Evolutionary conservation across 2,329 filamentous ascomycete genomes (phyloP), one percentile per base, ranked within the genome.

Genomic region (Colletotrichum sp.): DNA sequence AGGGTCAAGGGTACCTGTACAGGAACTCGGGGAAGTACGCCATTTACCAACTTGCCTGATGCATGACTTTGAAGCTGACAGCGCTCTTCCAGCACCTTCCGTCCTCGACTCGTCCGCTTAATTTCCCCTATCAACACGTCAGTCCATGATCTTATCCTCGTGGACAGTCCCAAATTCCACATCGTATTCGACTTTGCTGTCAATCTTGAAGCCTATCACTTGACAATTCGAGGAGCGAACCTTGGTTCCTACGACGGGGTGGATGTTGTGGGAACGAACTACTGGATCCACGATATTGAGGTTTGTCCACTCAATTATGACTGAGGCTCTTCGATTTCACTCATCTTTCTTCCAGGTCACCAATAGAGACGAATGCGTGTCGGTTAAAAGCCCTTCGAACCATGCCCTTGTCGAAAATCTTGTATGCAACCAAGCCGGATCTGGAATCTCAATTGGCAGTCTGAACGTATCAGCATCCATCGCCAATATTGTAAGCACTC

Each of bases 261-360:
- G 0, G 39, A 49, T 49, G 39, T 49, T 49, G 39, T 49, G 9
- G 39, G 39, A n/a, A 49, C 39, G 0, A 49, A 49, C 39, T 49
- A 49, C 19, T 49, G 39, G 39, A 49, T 49, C 39, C 39, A 49
- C 39, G 39, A n/a, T n/a, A 49, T 49, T 12, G 39, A 49, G 39
- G 39, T 49, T 0, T 11, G 39, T 49, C 3, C 39, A 1, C 19
- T 49, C 19, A 0, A n/a, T 4, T 1, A 3, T 49, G 9, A 7
- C 0, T 7, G 0, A 49, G 0, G 39, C 12, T 22, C 39, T 0
- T 49, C 0, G 5, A 7, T 49, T 19, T 49, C 19, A n/a, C 39
- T 49, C 39, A 49, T 49, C 39, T n/a, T n/a, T 44, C 32, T 13
- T 34, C 0, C 39, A 49, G 39, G 39, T n/a, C 0, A 49, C 39